Evolutionary conservation across 1,284 basidiomycete genomes (phyloP), one percentile per base, ranked within the genome.

Genomic region (Cryptococcus maquisensis): DNA sequence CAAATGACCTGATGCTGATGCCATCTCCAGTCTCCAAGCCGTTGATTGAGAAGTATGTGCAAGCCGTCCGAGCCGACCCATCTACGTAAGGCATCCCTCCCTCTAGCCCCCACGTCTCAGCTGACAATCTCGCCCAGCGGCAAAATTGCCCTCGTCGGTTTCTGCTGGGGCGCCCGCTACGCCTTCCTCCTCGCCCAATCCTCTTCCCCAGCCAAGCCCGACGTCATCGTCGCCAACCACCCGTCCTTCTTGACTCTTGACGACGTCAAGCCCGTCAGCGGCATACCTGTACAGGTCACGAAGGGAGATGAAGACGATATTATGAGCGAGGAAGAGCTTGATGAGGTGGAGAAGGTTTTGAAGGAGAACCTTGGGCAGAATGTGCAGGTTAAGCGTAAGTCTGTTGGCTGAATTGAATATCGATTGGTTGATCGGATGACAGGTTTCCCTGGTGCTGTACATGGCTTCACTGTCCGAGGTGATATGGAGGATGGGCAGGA

Each of bases 201-300:
- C 54, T 77, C 79, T 36, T 86, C 87, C 67, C 82, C 88, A 60
- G 80, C 87, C 47, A 84, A 84, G 0, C 83, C 86, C 59, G 52
- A 54, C 42, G 85, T 78, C 24, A 80, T 78, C 1, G 82, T 81
- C 23, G 78, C 81, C 49, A 59, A 82, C 1, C 89, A 91, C 72
- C 88, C 88, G 2, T 86, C 84, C 2, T 80, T 91, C 56, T 60
- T 83, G 39, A 58, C 81, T 42, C 85, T 86, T 10, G 81, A 74
- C 49, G 73, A 75, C 69, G 75, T 88, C 26, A 81, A 87, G 77
- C 60, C 53, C 3, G 65, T 77, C 54, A 60, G 57, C 46, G 43
- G 40, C 12, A 58, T 64, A 15, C 74, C 75, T 9, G 62, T 70
- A 24, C 69, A 71, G 18, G 69, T 75, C 55, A 62, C 72, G 60